Base-by-base conservation (phyloP, 2,329 filamentous ascomycete species). In the Neofusicoccum kwambonambiense region DNA sequence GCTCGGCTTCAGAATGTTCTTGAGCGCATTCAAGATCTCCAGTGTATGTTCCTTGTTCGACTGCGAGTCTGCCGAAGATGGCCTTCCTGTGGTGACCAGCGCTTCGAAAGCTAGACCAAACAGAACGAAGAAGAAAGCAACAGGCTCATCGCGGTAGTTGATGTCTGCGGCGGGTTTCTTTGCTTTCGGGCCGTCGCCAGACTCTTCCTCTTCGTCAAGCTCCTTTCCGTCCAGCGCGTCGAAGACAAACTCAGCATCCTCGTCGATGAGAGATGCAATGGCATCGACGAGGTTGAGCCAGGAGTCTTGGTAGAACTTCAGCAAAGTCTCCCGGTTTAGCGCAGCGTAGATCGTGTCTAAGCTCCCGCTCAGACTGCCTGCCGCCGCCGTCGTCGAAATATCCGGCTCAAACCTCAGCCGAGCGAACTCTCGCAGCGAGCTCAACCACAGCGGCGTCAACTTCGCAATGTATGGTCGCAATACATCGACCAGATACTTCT, bases 111-210 rank as follows among this genome's bases (percentile, higher is more conserved):
- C 93, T 65, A 99, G 89, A 11, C 95, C 95, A 71, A 98, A 99
- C 0, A 99, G 85, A 13, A 99, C 94, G 72, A 99, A 99, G 82
- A 99, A 99, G 83, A 99, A 99, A 0, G 95, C 95, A 1, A 98
- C 92, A 0, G 95, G 95, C 75, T 99, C 95, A 73, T 98, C 94
- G 54, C 95, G 91, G 75, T 99, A 99, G 77, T 98, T 98, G 80
- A 99, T 98, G 69, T 94, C 91, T 1, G 76, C 72, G 15, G 75
- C 70, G 11, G 79, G 69, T 31, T 78, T 76, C 39, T 61, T 54
- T 45, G 37, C 56, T n/a, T 45, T 47, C 13, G 57, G 41, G 11
- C 27, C 49, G 27, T 50, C 57, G 3, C 31, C 64, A 7, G 73
- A 67, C 13, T 62, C 56, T 4, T 54, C 57, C n/a, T 50, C 41